Evolutionary conservation across 441 rosid species (phyloP).

Genomic region (Dalechampia spathulata): DNA sequence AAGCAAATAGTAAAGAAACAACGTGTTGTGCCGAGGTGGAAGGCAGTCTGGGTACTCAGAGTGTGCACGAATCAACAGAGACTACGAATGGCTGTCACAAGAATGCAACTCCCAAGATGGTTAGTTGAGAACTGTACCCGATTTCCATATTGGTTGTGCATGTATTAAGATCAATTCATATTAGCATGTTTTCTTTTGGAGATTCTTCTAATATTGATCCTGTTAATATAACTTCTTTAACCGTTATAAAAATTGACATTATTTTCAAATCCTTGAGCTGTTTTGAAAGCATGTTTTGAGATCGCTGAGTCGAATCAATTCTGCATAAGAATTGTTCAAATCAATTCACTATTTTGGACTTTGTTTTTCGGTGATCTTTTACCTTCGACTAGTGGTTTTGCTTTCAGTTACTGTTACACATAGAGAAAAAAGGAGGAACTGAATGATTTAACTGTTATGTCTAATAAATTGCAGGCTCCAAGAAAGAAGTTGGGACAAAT

Average conservation of each 20-base stretch:
- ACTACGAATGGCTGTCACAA: conserved; percentile 22
- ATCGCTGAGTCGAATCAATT: too few relatives aligned
- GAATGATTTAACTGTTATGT: conserved; percentile 5
- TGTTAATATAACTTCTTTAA: not conserved
- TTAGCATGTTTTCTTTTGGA: not conserved
- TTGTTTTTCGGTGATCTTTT: too few relatives aligned
- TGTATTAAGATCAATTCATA: not conserved
- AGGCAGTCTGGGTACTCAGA: conserved; percentile 16
- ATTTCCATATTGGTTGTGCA: not conserved
- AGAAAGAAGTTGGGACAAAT: conserved; percentile 26
- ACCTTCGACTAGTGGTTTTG: not conserved
- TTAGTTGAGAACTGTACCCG: conserved; percentile 10
- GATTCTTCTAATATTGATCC: not conserved
- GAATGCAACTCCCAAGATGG: conserved; percentile 14
- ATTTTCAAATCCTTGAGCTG: not conserved
- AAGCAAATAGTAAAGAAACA: conserved; percentile 20
- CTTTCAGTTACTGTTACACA: not conserved
- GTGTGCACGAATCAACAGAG: conserved; percentile 16
- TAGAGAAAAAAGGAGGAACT: not conserved
- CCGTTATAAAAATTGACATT: not conserved
- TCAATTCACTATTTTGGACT: too few relatives aligned
- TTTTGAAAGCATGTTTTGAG: too few relatives aligned
- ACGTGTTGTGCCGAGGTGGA: conserved; percentile 18
- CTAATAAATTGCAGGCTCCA: conserved; percentile 28
- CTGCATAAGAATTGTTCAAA: too few relatives aligned